phyloP scores from a whole-genome alignment of 768 basidiomycete species.

The Termitomyces sp. region DNA sequence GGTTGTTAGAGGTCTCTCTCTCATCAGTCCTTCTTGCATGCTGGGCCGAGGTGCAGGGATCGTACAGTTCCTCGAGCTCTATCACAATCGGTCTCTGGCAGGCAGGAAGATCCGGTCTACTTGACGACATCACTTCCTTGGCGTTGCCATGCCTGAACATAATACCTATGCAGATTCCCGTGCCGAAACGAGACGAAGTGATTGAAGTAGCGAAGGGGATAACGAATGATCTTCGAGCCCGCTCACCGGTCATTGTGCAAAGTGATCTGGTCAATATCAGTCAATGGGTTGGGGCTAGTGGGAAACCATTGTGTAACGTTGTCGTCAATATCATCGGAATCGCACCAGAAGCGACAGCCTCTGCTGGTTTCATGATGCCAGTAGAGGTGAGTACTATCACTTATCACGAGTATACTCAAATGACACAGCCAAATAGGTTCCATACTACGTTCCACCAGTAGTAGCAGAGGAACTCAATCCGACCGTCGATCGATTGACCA shows the following conservation, averaged over 20 bases:
- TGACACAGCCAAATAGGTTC: constrained; percentile 18
- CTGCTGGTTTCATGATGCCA: constrained; percentile 19
- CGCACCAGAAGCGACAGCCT: constrained; percentile 18
- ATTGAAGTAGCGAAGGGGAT: constrained; percentile 26
- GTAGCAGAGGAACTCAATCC: constrained; percentile 9
- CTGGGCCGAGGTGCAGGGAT: constrained; percentile 35
- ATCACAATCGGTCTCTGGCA: constrained; percentile 43
- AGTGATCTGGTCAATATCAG: constrained; percentile 29
- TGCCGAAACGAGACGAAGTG: constrained; percentile 9
- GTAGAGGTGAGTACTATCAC: constrained; percentile 25
- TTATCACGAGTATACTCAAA: not conserved
- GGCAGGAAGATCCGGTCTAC: constrained; percentile 31
- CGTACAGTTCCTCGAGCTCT: constrained; percentile 17
- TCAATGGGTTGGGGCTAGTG: constrained; percentile 26
- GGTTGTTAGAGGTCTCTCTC: constrained; percentile 26
- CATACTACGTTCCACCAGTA: constrained; percentile 26
- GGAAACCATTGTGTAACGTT: constrained; percentile 33
- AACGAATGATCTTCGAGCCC: constrained; percentile 27
- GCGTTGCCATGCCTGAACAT: constrained; percentile 41
- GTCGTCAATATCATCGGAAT: constrained; percentile 37
- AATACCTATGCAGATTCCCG: constrained; percentile 28
- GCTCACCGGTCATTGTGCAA: constrained; percentile 35
- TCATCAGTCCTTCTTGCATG: constrained; percentile 35
- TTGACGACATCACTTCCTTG: constrained; percentile 28
- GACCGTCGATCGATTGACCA: constrained; percentile 14